Evolutionary conservation across 306 rosid genomes (phyloP), one percentile per base, ranked within the genome.

Genomic region (Malus orientalis): DNA sequence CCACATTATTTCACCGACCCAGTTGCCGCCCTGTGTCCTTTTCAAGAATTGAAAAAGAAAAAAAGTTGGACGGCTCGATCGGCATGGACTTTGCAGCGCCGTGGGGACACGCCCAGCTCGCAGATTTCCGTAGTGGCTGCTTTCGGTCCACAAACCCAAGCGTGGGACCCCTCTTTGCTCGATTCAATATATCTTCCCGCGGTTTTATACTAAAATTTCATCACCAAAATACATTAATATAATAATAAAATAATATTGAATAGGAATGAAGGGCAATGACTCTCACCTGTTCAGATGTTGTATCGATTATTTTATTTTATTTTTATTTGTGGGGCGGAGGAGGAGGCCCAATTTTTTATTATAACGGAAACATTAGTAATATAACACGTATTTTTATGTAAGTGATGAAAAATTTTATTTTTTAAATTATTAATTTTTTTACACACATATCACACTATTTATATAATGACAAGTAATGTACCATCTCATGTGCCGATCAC

Each of bases 11-110:
- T 25, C 58, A 73, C 40, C 68, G 69, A 59, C 76, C 23, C 18
- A 15, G 23, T 29, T 40, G 59, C 60, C 29, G 36, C 44, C 78
- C 66, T 27, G 44, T 4, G 3, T 11, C 2, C 2, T 3, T 60
- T 10, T 6, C 20, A 18, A 29, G 4, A 1, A 42, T 42, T 8
- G 12, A 30, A 7, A 59, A 12, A 49, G 5, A 23, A 8, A 20
- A 30, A 8, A 6, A 22, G 12, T 16, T 6, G 66, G 74, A 65
- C 80, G 86, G 83, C 15, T 32, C 0, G 75, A 78, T 83, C 70
- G 57, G 22, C 3, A 58, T 5, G 19, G 53, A 18, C 13, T 42
- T 40, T 19, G 58, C 11, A 20, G 11, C 29, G 3, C 9, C 11
- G 13, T 71, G 73, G 73, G 63, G 32, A 7, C 60, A 22, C n/a